Conservation (phyloP, 2,329 filamentous ascomycete genomes). For the Aspergillus terreus region DNA sequence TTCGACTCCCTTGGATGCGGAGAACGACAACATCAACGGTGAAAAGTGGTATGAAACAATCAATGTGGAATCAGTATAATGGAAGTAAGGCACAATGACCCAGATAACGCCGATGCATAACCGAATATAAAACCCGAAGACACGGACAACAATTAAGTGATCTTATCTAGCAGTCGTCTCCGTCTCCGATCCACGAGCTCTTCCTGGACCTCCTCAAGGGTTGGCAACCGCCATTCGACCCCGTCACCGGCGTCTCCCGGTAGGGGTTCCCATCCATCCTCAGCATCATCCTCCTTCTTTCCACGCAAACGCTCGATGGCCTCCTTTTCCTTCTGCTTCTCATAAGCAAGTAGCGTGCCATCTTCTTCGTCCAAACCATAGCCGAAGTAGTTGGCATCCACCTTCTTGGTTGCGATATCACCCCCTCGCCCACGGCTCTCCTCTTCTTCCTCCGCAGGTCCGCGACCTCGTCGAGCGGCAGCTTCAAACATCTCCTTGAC, state of each 20-base stretch:
- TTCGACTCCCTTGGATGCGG: slow-evolving; percentile 11
- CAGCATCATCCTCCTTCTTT: slow-evolving; percentile 54
- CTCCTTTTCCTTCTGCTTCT: slow-evolving; percentile 77
- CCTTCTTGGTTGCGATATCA: slow-evolving; percentile 56
- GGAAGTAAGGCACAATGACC: slow-evolving; percentile 13
- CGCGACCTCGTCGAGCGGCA: slow-evolving; percentile 59
- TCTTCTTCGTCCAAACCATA: slow-evolving; percentile 93
- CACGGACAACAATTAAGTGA: slow-evolving; percentile 42
- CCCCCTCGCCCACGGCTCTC: slow-evolving; percentile 47
- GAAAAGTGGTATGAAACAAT: slow-evolving; percentile 6
- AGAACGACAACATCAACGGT: slow-evolving; percentile 9
- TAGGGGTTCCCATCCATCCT: slow-evolving; percentile 75
- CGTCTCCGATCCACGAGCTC: slow-evolving; percentile 85
- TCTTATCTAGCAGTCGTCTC: slow-evolving; percentile 78
- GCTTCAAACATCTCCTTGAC: slow-evolving; percentile 96
- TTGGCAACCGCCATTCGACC: slow-evolving; percentile 75
- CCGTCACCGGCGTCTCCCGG: slow-evolving; percentile 87
- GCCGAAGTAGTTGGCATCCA: slow-evolving; percentile 94
- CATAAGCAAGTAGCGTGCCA: slow-evolving; percentile 72
- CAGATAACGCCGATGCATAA: slow-evolving; percentile 9
- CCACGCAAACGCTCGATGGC: slow-evolving; percentile 67
- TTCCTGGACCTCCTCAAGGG: slow-evolving; percentile 86
- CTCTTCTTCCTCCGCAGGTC: slow-evolving; percentile 66
- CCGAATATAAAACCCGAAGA: slow-evolving; percentile 8
- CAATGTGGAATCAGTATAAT: slow-evolving; percentile 15